Percentiles rank a stretch among this genome's conserved stretches.
Evolutionary conservation across 2,329 filamentous ascomycete genomes (phyloP).

Genomic region (Knufia petricola): DNA sequence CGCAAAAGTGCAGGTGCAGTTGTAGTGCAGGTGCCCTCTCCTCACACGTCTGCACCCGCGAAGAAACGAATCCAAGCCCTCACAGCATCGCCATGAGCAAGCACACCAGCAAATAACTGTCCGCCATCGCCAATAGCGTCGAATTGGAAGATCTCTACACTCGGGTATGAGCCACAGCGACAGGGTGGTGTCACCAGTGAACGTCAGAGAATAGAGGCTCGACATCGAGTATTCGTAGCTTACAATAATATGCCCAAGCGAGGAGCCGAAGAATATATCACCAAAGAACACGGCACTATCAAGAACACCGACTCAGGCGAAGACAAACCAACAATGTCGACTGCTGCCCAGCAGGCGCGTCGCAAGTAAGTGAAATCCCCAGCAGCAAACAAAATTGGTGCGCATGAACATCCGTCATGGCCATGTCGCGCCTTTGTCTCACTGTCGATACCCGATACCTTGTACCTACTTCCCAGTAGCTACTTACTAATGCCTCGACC

Average conservation of each 20-base stretch:
- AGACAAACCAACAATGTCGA: constrained; percentile 42
- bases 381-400: neutral
- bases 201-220: neutral
- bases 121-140: neutral
- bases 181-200: constrained; percentile 1
- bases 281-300: constrained; percentile 20
- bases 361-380: constrained; percentile 44
- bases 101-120: neutral
- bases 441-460: neutral
- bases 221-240: neutral
- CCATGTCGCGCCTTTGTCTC: neutral
- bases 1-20: neutral
- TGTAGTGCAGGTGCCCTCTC: neutral
- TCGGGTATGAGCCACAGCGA: neutral
- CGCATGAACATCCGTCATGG: neutral
- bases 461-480: too few relatives aligned
- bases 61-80: neutral
- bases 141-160: neutral
- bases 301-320: constrained; percentile 11
- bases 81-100: neutral
- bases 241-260: constrained; percentile 5
- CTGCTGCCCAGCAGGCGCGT: constrained; percentile 44
- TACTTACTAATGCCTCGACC: neutral
- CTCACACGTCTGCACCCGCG: neutral
- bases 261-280: constrained; percentile 9